Evolutionary conservation across 1,284 basidiomycete species (phyloP).

Genomic region (Neonothopanus nambi): DNA sequence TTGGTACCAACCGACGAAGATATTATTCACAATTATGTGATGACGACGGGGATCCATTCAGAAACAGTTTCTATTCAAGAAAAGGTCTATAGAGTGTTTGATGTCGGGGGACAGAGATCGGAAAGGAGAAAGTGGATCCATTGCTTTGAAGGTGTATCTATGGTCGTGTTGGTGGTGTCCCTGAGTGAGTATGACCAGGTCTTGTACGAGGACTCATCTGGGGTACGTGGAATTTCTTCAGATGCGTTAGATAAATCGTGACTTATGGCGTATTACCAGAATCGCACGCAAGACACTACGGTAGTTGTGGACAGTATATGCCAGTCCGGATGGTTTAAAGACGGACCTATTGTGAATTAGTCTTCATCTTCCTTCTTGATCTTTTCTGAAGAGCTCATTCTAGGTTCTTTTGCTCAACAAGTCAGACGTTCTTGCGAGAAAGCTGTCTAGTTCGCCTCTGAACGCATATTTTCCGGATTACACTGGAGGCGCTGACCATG

Average conservation of each 20-base stretch:
- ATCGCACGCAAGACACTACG: constrained; percentile 4
- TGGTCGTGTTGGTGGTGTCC: constrained; percentile 76
- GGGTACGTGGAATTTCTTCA: constrained; percentile 32
- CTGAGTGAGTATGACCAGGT: constrained; percentile 77
- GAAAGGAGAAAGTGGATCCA: constrained; percentile 77
- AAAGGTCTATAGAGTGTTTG: constrained; percentile 49
- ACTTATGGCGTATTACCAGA: neutral
- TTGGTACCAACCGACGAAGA: neutral
- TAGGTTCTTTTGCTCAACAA: constrained; percentile 12
- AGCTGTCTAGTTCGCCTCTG: neutral
- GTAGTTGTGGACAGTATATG: neutral
- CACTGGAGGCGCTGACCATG: constrained; percentile 3
- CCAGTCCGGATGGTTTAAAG: neutral
- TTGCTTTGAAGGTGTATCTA: constrained; percentile 74
- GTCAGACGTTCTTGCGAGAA: constrained; percentile 4
- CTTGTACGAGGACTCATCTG: constrained; percentile 54
- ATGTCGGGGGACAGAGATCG: constrained; percentile 71
- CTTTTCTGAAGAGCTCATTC: neutral
- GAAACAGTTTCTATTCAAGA: neutral
- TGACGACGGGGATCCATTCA: constrained; percentile 3
- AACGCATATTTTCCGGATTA: constrained; percentile 4
- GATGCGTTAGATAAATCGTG: neutral
- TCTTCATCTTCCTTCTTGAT: neutral
- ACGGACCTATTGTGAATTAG: neutral
- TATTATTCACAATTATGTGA: neutral